A percentile compares a stretch with the other conserved stretches of the same genome.
phyloP scores from a whole-genome alignment of 2,329 filamentous ascomycete genomes.

The Alternaria sp. region DNA sequence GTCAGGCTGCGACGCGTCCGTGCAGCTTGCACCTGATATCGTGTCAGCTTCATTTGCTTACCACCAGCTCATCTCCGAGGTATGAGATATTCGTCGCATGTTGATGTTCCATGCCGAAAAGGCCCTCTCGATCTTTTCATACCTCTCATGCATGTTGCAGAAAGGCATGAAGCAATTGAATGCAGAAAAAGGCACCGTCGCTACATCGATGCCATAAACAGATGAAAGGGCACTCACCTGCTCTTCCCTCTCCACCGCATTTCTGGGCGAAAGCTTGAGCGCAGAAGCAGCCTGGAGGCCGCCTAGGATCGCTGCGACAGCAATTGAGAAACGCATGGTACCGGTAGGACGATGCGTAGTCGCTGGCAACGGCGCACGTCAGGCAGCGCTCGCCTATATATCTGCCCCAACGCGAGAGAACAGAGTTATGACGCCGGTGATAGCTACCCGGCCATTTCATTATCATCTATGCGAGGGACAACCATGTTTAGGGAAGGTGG shows the following conservation, averaged over 20 bases:
- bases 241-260: constrained; percentile 23
- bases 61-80: background rate
- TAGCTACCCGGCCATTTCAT: constrained; percentile 8
- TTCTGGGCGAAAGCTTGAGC: constrained; percentile 25
- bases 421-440: background rate
- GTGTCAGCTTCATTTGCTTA: background rate
- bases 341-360: constrained; percentile 1
- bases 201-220: background rate
- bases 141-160: background rate
- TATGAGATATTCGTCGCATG: background rate
- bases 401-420: background rate
- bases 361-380: background rate
- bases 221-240: constrained; percentile 25
- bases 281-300: constrained; percentile 33
- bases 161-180: background rate
- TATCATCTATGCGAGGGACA: constrained; percentile 12
- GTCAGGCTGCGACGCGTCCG: constrained; percentile 25
- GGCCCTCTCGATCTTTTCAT: background rate
- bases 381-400: constrained; percentile 8
- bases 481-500: constrained; percentile 38
- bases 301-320: constrained; percentile 29
- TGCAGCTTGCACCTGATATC: constrained; percentile 20
- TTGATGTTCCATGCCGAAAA: background rate
- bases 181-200: background rate
- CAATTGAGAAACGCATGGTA: constrained; percentile 36